Percentiles rank a stretch among this genome's conserved stretches.
Evolutionary conservation across 1,284 basidiomycete species (phyloP).

Genomic region (Cutaneotrichosporon cyanovorans): DNA sequence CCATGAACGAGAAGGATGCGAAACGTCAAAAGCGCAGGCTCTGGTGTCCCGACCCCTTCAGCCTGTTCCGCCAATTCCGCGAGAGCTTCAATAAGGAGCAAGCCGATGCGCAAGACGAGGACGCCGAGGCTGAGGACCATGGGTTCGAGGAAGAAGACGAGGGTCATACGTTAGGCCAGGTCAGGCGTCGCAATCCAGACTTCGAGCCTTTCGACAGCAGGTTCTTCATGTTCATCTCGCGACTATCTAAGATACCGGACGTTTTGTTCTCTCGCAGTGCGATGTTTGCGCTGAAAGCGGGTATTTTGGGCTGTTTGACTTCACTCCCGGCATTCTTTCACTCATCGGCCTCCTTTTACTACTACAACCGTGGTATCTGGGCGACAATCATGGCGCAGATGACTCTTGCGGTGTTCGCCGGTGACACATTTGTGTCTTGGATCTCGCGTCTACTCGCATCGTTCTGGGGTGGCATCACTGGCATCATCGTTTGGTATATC

Average conservation of each 20-base stretch:
- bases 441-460: constrained; percentile 59
- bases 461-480: constrained; percentile 61
- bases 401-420: constrained; percentile 33
- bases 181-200: constrained; percentile 42
- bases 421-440: constrained; percentile 66
- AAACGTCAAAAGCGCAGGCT: constrained; percentile 51
- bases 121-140: background rate
- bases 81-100: constrained; percentile 1
- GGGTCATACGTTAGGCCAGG: constrained; percentile 27
- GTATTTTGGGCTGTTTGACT: constrained; percentile 54
- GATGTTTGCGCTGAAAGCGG: constrained; percentile 73
- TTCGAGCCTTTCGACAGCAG: constrained; percentile 37
- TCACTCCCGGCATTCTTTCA: constrained; percentile 36
- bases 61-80: constrained; percentile 23
- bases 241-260: constrained; percentile 23
- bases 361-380: constrained; percentile 42
- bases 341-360: constrained; percentile 38
- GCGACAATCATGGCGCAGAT: constrained; percentile 30
- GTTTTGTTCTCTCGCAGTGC: constrained; percentile 38
- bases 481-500: constrained; percentile 56
- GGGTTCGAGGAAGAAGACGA: constrained; percentile 4
- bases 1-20: constrained; percentile 56
- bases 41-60: constrained; percentile 59
- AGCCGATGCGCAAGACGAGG: constrained; percentile 2
- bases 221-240: constrained; percentile 31